phyloP scores from a whole-genome alignment of 2,329 filamentous ascomycete genomes.

The Mycocentrospora acerina region DNA sequence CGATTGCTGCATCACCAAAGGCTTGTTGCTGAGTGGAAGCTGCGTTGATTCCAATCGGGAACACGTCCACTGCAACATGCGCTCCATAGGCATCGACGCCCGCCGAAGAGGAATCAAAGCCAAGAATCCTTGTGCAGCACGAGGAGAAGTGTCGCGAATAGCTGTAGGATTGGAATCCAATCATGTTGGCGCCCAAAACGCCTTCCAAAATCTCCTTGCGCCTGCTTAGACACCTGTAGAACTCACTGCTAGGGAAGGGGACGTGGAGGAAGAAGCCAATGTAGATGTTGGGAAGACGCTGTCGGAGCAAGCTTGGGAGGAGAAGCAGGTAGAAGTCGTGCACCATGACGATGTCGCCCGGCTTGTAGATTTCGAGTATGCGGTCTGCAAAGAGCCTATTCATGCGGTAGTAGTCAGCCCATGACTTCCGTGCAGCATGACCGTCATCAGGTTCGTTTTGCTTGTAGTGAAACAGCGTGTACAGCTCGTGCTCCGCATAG shows the following conservation, averaged over 20 bases:
- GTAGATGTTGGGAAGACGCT: slow-evolving; percentile 84
- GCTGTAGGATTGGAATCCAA: slow-evolving; percentile 94
- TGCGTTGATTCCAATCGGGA: slow-evolving; percentile 94
- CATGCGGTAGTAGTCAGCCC: slow-evolving; percentile 91
- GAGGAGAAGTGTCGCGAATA: slow-evolving; percentile 94
- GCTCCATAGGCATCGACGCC: slow-evolving; percentile 88
- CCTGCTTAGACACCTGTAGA: slow-evolving; percentile 82
- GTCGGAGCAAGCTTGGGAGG: slow-evolving; percentile 83
- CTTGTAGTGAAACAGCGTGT: slow-evolving; percentile 94
- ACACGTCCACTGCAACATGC: slow-evolving; percentile 87
- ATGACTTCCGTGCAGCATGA: slow-evolving; percentile 75
- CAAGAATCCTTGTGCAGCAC: slow-evolving; percentile 86
- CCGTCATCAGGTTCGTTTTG: slow-evolving; percentile 88
- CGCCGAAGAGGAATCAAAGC: slow-evolving; percentile 82
- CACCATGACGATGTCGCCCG: slow-evolving; percentile 87
- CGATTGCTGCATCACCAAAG: slow-evolving; percentile 68
- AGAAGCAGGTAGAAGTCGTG: slow-evolving; percentile 95
- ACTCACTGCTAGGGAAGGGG: slow-evolving; percentile 95
- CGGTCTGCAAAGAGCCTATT: slow-evolving; percentile 90
- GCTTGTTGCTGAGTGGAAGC: slow-evolving; percentile 73
- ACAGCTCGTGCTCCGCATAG: slow-evolving; percentile 89
- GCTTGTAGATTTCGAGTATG: slow-evolving; percentile 85
- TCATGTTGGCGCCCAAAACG: slow-evolving; percentile 85
- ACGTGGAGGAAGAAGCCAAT: slow-evolving; percentile 94
- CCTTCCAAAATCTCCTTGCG: slow-evolving; percentile 90